Conservation (phyloP, 163 green algal genomes). For the Prototheca stagnorum region DNA sequence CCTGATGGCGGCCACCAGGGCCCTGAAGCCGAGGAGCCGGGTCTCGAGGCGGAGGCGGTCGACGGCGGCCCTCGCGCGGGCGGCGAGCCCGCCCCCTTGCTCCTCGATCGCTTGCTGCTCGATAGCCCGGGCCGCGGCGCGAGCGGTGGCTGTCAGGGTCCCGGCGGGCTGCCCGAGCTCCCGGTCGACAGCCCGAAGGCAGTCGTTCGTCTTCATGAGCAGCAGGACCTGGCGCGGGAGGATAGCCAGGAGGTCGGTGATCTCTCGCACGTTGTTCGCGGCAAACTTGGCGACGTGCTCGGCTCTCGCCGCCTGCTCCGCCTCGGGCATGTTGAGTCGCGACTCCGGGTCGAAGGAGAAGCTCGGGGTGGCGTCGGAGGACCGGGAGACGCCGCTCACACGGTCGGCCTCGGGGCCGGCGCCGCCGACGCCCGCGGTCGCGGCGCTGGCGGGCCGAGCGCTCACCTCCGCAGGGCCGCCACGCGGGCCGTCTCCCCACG, state of each 20-base stretch:
- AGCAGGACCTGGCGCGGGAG: constrained; percentile 67
- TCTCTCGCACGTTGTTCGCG: too few relatives aligned
- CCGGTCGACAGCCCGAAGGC: constrained; percentile 29
- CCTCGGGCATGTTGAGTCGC: not conserved
- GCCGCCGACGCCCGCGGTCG: too few relatives aligned
- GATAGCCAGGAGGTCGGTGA: constrained; percentile 47
- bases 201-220: constrained; percentile 84
- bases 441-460: too few relatives aligned
- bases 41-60: not conserved
- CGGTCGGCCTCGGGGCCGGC: too few relatives aligned
- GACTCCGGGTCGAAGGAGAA: too few relatives aligned
- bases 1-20: too few relatives aligned
- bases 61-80: not conserved
- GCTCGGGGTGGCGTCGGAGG: too few relatives aligned
- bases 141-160: constrained; percentile 52
- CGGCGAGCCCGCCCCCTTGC: constrained; percentile 7
- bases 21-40: not conserved
- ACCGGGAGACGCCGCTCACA: too few relatives aligned
- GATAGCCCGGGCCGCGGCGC: constrained; percentile 42
- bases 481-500: too few relatives aligned
- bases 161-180: constrained; percentile 25
- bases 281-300: constrained; percentile 31
- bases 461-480: not conserved
- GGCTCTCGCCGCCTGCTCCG: constrained; percentile 8
- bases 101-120: constrained; percentile 13